phyloP scores from a whole-genome alignment of 441 rosid species.

The Syzygium malaccense region DNA sequence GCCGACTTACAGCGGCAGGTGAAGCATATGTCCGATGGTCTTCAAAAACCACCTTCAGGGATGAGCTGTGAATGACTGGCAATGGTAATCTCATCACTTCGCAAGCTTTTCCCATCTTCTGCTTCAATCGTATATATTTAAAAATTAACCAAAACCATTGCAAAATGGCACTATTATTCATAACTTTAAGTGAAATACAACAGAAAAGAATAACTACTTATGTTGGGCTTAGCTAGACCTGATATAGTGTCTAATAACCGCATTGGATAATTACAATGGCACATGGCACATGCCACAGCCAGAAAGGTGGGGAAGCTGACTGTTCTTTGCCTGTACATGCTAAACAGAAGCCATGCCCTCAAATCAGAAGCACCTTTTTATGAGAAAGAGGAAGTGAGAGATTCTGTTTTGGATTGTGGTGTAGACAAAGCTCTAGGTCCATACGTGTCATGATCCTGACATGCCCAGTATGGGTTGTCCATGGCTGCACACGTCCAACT shows the following conservation, averaged over 20 bases:
- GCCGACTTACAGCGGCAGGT: constrained; percentile 71
- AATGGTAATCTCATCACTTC: constrained; percentile 72
- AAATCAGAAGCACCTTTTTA: background rate
- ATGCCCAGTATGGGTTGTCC: background rate
- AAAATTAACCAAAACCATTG: background rate
- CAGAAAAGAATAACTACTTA: background rate
- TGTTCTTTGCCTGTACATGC: background rate
- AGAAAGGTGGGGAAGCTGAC: background rate
- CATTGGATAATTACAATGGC: background rate
- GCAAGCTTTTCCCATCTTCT: constrained; percentile 87
- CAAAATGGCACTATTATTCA: background rate
- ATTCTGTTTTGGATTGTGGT: background rate
- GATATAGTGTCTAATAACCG: background rate
- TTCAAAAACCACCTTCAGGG: constrained; percentile 81
- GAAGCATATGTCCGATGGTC: constrained; percentile 97
- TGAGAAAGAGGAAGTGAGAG: background rate
- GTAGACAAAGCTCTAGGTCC: background rate
- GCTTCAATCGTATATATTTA: constrained; percentile 18
- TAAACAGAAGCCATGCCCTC: background rate
- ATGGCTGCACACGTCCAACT: background rate
- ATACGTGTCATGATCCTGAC: background rate
- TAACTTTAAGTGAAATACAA: background rate
- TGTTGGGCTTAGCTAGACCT: background rate
- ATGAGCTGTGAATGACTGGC: constrained; percentile 70
- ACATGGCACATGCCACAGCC: background rate